Base-by-base conservation (phyloP, 108 stramenopile species). In the Parietichytrium sp. region DNA sequence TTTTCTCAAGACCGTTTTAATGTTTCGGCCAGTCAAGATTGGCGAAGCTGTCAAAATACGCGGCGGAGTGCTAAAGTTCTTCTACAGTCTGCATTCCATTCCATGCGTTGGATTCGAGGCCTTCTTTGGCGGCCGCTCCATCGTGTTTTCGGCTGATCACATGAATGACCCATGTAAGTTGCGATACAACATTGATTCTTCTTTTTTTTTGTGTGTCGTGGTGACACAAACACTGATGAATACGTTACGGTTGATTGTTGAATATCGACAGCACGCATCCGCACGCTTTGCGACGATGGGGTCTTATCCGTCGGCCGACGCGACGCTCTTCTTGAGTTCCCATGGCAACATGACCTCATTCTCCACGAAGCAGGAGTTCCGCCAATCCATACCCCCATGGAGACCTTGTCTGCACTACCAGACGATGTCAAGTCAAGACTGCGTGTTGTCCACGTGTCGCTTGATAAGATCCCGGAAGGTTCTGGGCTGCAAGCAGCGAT, bases 131-230 rank as follows among this genome's bases (percentile, higher is more conserved):
- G 82, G 77, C 27, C 79, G 79, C 3, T 45, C 83, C 83, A 84
- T 86, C 20, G 82, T 80, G 4, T 85, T 85, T 42, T 83, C 82
- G 13, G 84, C 84, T 2, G 84, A 85, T 25, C 84, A 85, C 82
- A 83, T 82, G 82, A 85, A 85, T 47, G 84, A 85, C 79, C 84
- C 84, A n/a, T n/a, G n/a, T n/a, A n/a, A n/a, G n/a, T n/a, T n/a
- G n/a, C n/a, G n/a, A n/a, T n/a, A n/a, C n/a, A n/a, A n/a, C n/a
- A n/a, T n/a, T n/a, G n/a, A n/a, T n/a, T n/a, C n/a, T n/a, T n/a
- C n/a, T n/a, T n/a, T n/a, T n/a, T n/a, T n/a, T n/a, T n/a, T n/a
- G n/a, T n/a, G n/a, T n/a, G n/a, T n/a, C n/a, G n/a, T n/a, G n/a
- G n/a, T n/a, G n/a, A n/a, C n/a, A n/a, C n/a, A n/a, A n/a, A n/a